Evolutionary conservation across 2,329 filamentous ascomycete genomes (phyloP), one percentile per base, ranked within the genome.

Genomic region (Penicillium sp.): DNA sequence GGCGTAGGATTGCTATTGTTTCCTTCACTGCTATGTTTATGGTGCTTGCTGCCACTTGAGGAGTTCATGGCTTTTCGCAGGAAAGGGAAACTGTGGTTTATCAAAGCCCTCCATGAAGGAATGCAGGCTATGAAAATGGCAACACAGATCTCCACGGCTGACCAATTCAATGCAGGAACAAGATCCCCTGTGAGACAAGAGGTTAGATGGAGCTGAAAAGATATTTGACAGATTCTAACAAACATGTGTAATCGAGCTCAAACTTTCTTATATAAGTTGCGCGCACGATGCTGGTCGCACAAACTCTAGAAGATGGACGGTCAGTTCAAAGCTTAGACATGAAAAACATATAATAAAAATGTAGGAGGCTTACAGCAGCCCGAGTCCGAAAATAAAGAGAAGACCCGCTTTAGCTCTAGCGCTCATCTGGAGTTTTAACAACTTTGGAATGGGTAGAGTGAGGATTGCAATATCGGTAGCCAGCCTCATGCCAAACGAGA

Each of bases 51-150:
- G 34, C 34, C 13, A n/a, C 34, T 39, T 24, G 7, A 7, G 12
- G 23, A 10, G 2, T 18, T 18, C 2, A 39, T 3, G 2, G 18
- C 12, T 12, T 21, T 39, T 24, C 13, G 34, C 7, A 39, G 6
- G 5, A 39, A 3, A 39, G 34, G 34, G 13, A 4, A 39, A 10
- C 7, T 23, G 13, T 12, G 15, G 32, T 15, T n/a, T 21, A 21
- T 9, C 4, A 43, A 7, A 43, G 20, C 18, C 9, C 54, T 52
- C 42, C 54, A 55, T 4, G 48, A 50, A 3, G 56, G 56, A 21
- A 59, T 45, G 42, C 54, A 54, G 7, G 56, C 54, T n/a, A 56
- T 54, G 32, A 59, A 51, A 15, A 56, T 48, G n/a, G 50, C 56
- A 21, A 54, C 33, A 10, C 47, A 49, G 10, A 59, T 40, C 41